Base-by-base conservation (phyloP, 371 early-diverging fungal species). In the Mucor indicus region DNA sequence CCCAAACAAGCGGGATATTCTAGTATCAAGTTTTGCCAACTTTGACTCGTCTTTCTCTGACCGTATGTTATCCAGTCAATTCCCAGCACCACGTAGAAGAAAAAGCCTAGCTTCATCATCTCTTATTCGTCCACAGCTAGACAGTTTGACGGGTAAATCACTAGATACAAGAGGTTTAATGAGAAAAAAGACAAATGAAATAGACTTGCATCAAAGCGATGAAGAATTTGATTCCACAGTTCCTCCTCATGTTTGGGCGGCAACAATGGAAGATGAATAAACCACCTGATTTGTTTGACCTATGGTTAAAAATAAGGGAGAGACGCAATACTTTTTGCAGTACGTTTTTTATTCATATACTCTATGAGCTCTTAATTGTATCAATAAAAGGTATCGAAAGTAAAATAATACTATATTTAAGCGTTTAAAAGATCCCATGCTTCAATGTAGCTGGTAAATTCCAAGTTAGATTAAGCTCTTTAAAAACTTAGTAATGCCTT, bases 11-110 rank as follows among this genome's bases (percentile, higher is more conserved):
- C n/a, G n/a, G n/a, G 53, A 58, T 9, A 36, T 59, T 17, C 36
- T 59, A 19, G 49, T 46, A n/a, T 49, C 44, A 8, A 59, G 60
- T 40, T 59, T 59, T 53, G 60, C 55, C 20, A 55, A 60, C 30
- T 49, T 37, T 23, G 58, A 62, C 38, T n/a, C n/a, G n/a, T 62
- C 62, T 1, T 61, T 45, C 24, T 48, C 55, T 15, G 62, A 62
- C 21, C 42, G 58, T 39, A 20, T 57, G 32, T 16, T 53, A 23
- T 62, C 62, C 12, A 50, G 48, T 7, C 57, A 57, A 37, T 57
- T 62, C 19, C 57, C 61, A 22, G n/a, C n/a, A 13, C 47, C 51
- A 15, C 23, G 29, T 30, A 48, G 57, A 42, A 47, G 58, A 38
- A 47, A 48, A 24, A 57, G 50, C 20, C 13, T 50, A 4, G 38